These are phyloP conservation scores for Marsdenia floribunda DNA, from an alignment of 257 asterid species.

Conservation along the genomic window DNA sequence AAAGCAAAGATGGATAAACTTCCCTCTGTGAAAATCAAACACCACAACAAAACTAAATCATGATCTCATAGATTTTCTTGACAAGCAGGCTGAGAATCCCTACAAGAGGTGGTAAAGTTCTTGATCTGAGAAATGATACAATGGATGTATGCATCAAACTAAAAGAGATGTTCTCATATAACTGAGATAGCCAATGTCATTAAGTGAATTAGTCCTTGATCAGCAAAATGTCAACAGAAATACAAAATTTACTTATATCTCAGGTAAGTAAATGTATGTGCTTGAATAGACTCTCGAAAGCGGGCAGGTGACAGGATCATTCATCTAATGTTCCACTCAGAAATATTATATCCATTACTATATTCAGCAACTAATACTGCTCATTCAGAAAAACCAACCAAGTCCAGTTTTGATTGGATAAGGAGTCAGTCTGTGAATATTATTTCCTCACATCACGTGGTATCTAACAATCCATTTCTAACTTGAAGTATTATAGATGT, in stretches of 20 bases:
- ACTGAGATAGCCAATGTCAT: background rate
- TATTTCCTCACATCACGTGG: background rate
- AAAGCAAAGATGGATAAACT: constrained; percentile 67
- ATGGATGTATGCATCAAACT: background rate
- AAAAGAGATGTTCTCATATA: background rate
- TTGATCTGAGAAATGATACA: background rate
- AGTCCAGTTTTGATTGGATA: background rate
- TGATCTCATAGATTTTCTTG: background rate
- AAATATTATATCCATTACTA: background rate
- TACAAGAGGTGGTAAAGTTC: background rate
- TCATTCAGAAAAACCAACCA: background rate
- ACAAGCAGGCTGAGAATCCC: background rate
- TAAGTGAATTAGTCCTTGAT: background rate
- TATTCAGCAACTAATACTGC: background rate
- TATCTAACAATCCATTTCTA: background rate
- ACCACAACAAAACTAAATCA: constrained; percentile 1
- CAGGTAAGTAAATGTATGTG: background rate
- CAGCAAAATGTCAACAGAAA: background rate
- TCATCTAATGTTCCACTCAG: background rate
- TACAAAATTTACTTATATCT: background rate
- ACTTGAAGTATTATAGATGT: background rate
- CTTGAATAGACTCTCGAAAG: background rate
- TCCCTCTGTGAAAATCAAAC: constrained; percentile 62
- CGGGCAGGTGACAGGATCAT: background rate
- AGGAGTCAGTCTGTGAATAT: background rate